Evolutionary conservation across 2,329 filamentous ascomycete genomes (phyloP).

Genomic region (Trichoderma sp.): DNA sequence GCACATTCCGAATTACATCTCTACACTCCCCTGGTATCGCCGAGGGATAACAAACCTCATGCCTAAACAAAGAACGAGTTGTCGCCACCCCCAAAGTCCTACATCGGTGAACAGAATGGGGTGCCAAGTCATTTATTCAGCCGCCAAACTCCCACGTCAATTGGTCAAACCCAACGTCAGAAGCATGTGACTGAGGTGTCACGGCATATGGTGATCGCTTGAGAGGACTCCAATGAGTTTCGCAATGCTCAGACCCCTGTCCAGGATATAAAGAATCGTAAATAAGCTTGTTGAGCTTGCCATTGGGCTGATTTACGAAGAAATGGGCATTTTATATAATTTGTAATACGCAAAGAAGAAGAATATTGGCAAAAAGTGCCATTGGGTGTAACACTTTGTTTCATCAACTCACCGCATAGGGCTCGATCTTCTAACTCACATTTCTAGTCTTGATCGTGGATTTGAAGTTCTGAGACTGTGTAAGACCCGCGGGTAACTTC

Average conservation of each 20-base stretch:
- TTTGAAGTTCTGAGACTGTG: neutral
- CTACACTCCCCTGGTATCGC: neutral
- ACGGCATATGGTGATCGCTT: neutral
- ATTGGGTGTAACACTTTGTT: neutral
- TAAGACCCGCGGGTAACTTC: neutral
- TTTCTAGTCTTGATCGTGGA: neutral
- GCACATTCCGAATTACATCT: neutral
- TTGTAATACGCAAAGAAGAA: neutral
- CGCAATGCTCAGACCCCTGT: neutral
- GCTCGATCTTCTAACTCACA: neutral
- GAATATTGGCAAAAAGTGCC: neutral
- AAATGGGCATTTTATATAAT: neutral
- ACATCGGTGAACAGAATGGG: neutral
- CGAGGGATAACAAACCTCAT: neutral
- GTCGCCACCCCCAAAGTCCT: neutral
- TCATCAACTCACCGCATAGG: neutral
- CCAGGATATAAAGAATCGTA: neutral
- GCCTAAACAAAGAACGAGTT: neutral
- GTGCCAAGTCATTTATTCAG: neutral
- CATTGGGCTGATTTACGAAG: neutral
- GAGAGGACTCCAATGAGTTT: neutral
- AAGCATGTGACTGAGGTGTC: conserved; percentile 1
- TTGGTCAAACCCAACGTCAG: neutral
- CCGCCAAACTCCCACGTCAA: neutral
- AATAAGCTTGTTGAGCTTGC: neutral